Conservation (phyloP, 2,329 filamentous ascomycete species). For the Exophiala bonariae region DNA sequence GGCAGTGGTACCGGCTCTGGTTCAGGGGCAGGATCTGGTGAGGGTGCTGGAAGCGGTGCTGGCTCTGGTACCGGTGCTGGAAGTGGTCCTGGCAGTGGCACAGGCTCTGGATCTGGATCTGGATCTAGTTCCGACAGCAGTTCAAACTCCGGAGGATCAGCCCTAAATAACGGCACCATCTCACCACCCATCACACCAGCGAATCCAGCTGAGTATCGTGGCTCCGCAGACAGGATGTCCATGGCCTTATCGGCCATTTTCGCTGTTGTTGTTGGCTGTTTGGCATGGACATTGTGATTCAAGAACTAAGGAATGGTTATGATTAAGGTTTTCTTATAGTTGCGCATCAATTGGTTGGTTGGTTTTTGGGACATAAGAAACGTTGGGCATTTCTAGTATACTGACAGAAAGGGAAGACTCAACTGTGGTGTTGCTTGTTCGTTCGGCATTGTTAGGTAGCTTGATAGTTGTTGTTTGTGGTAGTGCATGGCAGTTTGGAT, state of each 20-base stretch:
- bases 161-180: slow-evolving; percentile 9
- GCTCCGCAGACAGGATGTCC: slow-evolving; percentile 12
- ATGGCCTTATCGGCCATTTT: slow-evolving; percentile 17
- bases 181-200: slow-evolving; percentile 18
- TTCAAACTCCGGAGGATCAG: slow-evolving; percentile 1
- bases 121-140: neutral
- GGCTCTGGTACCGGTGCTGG: slow-evolving; percentile 22
- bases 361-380: no score
- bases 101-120: slow-evolving; percentile 6
- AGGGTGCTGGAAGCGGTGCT: slow-evolving; percentile 17
- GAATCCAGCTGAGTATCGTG: slow-evolving; percentile 7
- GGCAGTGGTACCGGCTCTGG: slow-evolving; percentile 5
- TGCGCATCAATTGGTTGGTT: neutral
- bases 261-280: slow-evolving; percentile 15
- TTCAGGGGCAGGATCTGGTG: slow-evolving; percentile 6
- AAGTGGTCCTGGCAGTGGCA: slow-evolving; percentile 5
- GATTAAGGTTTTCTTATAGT: neutral
- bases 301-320: no score
- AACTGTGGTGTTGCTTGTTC: no score
- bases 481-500: no score
- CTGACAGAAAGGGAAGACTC: no score
- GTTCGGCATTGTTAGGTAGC: no score
- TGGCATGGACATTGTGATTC: slow-evolving; percentile 18
- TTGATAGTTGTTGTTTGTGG: no score
- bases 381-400: no score